Percentiles rank a stretch among this genome's conserved stretches.
Conservation (phyloP, 1,284 basidiomycete genomes). For the Marasmius oreades region DNA sequence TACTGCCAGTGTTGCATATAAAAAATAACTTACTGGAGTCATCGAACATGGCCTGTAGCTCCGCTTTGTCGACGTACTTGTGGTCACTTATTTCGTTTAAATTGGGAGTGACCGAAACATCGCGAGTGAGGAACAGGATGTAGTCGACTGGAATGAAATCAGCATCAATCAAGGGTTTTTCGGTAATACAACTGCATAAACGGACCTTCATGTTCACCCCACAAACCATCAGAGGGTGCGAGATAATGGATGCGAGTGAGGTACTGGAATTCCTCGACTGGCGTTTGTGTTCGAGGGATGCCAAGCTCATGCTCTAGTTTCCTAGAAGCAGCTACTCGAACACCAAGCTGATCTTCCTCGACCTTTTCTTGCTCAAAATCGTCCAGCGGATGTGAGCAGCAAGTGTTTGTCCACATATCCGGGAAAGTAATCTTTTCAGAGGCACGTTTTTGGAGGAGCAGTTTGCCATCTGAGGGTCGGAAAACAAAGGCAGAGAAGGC, state of each 20-base stretch:
- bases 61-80: slow-evolving; percentile 89
- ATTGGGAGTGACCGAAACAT: slow-evolving; percentile 86
- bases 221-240: slow-evolving; percentile 87
- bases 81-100: slow-evolving; percentile 89
- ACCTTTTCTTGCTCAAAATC: slow-evolving; percentile 85
- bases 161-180: slow-evolving; percentile 7
- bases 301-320: slow-evolving; percentile 98
- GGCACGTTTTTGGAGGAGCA: slow-evolving; percentile 95
- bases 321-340: slow-evolving; percentile 85
- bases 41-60: slow-evolving; percentile 89
- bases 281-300: slow-evolving; percentile 77
- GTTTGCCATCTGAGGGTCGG: slow-evolving; percentile 88
- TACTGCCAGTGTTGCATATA: slow-evolving; percentile 5
- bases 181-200: neutral
- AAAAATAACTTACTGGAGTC: slow-evolving; percentile 55
- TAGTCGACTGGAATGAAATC: slow-evolving; percentile 82
- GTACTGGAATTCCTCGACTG: slow-evolving; percentile 89
- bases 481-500: slow-evolving; percentile 99
- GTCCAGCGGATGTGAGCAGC: slow-evolving; percentile 95
- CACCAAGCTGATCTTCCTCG: slow-evolving; percentile 81
- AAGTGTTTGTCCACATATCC: slow-evolving; percentile 99
- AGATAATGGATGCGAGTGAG: slow-evolving; percentile 97
- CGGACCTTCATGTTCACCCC: slow-evolving; percentile 99
- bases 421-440: slow-evolving; percentile 99
- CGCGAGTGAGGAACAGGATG: slow-evolving; percentile 90